Evolutionary conservation across 1,284 basidiomycete genomes (phyloP).

Genomic region (Inonotus obliquus): DNA sequence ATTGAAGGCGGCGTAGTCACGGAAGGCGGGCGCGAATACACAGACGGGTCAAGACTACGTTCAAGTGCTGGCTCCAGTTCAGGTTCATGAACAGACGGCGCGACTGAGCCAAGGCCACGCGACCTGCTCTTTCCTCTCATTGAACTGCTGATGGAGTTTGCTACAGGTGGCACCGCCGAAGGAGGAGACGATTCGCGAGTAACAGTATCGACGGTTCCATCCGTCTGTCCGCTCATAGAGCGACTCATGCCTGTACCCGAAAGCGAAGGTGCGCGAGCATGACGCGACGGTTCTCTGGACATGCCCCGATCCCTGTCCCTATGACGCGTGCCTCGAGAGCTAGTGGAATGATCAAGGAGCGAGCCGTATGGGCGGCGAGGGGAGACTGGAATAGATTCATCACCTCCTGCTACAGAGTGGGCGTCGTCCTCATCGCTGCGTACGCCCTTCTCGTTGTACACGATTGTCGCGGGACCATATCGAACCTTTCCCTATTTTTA

Average conservation of each 20-base stretch:
- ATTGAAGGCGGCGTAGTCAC: neutral
- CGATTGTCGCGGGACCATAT: slow-evolving; percentile 57
- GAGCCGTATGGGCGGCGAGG: slow-evolving; percentile 8
- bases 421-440: slow-evolving; percentile 65
- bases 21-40: slow-evolving; percentile 5
- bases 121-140: slow-evolving; percentile 2
- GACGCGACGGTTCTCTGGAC: neutral
- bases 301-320: neutral
- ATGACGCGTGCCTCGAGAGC: neutral
- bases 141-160: neutral
- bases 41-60: neutral
- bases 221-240: slow-evolving; percentile 4
- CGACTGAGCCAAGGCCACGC: neutral
- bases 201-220: slow-evolving; percentile 6
- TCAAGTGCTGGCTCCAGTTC: neutral
- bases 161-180: neutral
- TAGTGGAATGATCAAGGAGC: neutral
- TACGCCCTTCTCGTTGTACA: slow-evolving; percentile 73
- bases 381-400: slow-evolving; percentile 21
- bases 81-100: neutral
- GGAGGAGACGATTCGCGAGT: neutral
- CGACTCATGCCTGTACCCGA: neutral
- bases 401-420: slow-evolving; percentile 31
- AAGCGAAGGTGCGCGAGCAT: neutral
- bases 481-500: slow-evolving; percentile 45